These are phyloP conservation scores for Fomitopsis pulvina DNA, from an alignment of 768 basidiomycete species.

Conservation along the genomic window DNA sequence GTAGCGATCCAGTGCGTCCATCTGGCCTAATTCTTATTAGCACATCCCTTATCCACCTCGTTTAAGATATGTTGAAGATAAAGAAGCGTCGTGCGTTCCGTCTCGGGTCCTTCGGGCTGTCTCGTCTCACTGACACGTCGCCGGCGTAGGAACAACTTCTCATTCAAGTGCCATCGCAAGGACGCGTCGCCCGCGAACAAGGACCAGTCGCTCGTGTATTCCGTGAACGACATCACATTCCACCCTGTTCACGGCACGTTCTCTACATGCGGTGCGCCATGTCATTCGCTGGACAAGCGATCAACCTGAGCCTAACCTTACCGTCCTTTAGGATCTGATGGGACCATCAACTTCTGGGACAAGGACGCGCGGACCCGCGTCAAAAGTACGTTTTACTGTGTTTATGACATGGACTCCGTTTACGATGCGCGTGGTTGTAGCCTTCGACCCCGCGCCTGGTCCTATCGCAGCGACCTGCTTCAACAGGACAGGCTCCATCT, in stretches of 20 bases:
- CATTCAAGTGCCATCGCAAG: conserved; percentile 47
- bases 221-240: conserved; percentile 53
- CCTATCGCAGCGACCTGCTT: conserved; percentile 80
- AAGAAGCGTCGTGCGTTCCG: conserved; percentile 53
- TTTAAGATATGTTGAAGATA: conserved; percentile 78
- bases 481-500: conserved; percentile 83
- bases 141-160: conserved; percentile 41
- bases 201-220: conserved; percentile 41
- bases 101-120: neutral
- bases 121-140: neutral
- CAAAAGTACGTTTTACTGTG: conserved; percentile 52
- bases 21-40: neutral
- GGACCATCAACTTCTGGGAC: conserved; percentile 92
- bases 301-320: neutral
- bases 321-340: conserved; percentile 56
- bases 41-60: neutral
- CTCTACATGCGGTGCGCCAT: conserved; percentile 29
- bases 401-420: neutral
- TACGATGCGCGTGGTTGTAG: conserved; percentile 26
- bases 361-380: conserved; percentile 88
- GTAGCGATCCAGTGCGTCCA: conserved; percentile 88
- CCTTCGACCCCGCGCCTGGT: conserved; percentile 66
- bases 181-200: conserved; percentile 28
- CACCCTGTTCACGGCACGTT: conserved; percentile 50
- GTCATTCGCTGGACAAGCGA: neutral